A percentile compares a stretch with the other conserved stretches of the same genome.
phyloP scores from a whole-genome alignment of 768 basidiomycete genomes.

The Boletus pseudo-olivaceus region DNA sequence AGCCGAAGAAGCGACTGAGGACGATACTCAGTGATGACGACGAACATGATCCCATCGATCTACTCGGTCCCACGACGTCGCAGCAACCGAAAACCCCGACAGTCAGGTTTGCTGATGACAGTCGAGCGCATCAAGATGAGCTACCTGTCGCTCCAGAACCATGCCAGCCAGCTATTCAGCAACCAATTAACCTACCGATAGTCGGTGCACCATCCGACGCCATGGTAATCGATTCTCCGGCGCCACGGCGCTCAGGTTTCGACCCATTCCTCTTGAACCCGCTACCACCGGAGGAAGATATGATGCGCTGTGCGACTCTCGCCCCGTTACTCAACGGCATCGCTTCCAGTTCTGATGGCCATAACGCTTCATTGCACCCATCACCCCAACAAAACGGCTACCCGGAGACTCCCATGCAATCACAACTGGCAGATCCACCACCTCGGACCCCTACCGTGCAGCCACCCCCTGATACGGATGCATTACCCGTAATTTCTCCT shows the following conservation, averaged over 20 bases:
- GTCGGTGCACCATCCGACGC: slow-evolving; percentile 7
- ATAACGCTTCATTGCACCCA: background rate
- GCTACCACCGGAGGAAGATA: slow-evolving; percentile 32
- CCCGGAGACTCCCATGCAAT: slow-evolving; percentile 9
- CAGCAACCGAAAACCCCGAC: slow-evolving; percentile 33
- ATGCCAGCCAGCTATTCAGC: background rate
- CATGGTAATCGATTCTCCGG: slow-evolving; percentile 39
- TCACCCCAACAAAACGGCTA: slow-evolving; percentile 11
- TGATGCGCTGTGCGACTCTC: slow-evolving; percentile 22
- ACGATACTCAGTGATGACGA: slow-evolving; percentile 43
- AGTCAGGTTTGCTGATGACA: slow-evolving; percentile 52
- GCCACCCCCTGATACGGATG: slow-evolving; percentile 11
- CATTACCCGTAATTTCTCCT: slow-evolving; percentile 20
- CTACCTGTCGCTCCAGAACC: slow-evolving; percentile 13
- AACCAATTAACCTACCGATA: background rate
- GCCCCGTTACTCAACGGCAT: slow-evolving; percentile 25
- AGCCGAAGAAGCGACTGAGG: slow-evolving; percentile 54
- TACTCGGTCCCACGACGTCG: slow-evolving; percentile 27
- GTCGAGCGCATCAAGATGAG: slow-evolving; percentile 14
- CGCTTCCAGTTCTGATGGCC: background rate
- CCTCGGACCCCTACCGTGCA: slow-evolving; percentile 7
- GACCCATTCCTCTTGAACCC: slow-evolving; percentile 55
- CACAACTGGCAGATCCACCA: background rate
- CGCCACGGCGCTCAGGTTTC: slow-evolving; percentile 42
- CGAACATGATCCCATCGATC: slow-evolving; percentile 49